Evolutionary conservation across 768 basidiomycete genomes (phyloP).

Genomic region (Guyanaporus albipodus): DNA sequence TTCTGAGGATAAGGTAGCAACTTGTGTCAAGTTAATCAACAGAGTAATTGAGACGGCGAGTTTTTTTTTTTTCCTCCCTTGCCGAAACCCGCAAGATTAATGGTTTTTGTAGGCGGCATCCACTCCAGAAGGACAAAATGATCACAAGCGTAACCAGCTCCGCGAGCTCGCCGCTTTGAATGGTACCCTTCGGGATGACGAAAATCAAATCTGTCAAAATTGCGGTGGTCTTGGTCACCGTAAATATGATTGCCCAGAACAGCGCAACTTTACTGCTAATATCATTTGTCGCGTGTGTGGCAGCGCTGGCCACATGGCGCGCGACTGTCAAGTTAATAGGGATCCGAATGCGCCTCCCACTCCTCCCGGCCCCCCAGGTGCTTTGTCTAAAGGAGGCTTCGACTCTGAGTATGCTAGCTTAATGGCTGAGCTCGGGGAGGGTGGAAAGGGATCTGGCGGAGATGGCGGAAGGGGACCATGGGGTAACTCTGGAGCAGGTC

Average conservation of each 20-base stretch:
- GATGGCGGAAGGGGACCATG: constrained; percentile 55
- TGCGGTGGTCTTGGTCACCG: constrained; percentile 92
- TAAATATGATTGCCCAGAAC: constrained; percentile 98
- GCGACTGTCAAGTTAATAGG: constrained; percentile 93
- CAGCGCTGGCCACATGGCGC: constrained; percentile 98
- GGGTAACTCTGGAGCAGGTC: constrained; percentile 62
- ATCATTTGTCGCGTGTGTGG: constrained; percentile 99
- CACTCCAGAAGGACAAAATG: constrained; percentile 98
- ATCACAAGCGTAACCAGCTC: constrained; percentile 98
- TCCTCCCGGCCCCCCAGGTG: constrained; percentile 34
- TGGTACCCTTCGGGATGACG: constrained; percentile 98
- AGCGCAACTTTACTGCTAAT: constrained; percentile 97
- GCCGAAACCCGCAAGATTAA: not conserved
- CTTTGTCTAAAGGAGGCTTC: constrained; percentile 69
- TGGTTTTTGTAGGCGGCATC: constrained; percentile 75
- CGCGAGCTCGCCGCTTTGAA: constrained; percentile 97
- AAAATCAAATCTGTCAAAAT: constrained; percentile 99
- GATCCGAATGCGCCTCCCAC: constrained; percentile 73
- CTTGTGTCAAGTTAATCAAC: constrained; percentile 95
- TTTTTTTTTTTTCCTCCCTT: constrained; percentile 6
- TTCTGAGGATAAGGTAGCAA: constrained; percentile 83
- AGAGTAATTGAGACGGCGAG: constrained; percentile 95
- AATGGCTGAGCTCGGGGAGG: constrained; percentile 97
- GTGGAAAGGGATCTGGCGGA: constrained; percentile 49
- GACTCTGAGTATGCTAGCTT: constrained; percentile 97